Base-by-base conservation (phyloP, 495 filamentous ascomycete genomes). In the Glonium stellatum region DNA sequence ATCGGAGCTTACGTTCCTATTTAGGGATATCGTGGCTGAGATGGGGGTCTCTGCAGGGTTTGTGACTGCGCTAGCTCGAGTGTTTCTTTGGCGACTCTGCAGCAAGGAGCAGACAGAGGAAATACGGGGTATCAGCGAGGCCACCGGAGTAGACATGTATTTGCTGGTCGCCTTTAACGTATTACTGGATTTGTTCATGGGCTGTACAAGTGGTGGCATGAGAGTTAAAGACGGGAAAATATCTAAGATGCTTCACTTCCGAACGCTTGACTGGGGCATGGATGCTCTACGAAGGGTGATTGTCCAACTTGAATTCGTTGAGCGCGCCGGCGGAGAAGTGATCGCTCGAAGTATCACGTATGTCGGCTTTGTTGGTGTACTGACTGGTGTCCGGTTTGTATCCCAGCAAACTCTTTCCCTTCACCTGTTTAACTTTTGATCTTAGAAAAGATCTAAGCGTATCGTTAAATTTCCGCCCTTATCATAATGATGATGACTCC, bases 221-320 rank as follows among this genome's bases (percentile, higher is more conserved):
- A 59, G 70, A 23, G 56, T 73, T 1, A 64, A 71, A 35, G 62
- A 69, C 25, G 27, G 25, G 65, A 54, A 27, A 55, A 59, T 0
- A 47, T 67, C 23, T 55, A 71, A 63, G 49, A 80, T 86, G 76
- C 60, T 86, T 60, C 85, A 87, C 69, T 88, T 87, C 62, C 72
- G 85, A 9, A 85, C 83, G 2, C 68, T 88, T 50, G 85, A 88
- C 64, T 88, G 84, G 84, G 80, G 74, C 0, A 87, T 88, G 84
- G 78, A 84, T 60, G 64, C 68, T 12, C 69, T 87, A 31, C 75
- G 85, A 19, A 69, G 76, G 21, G 58, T 86, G 34, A 67, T 86
- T 31, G 80, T 87, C 5, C 76, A 79, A 41, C 71, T 87, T 34
- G 82, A 88, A 48, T 87, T 78, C 65, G 72, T 81, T 19, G 57